These are phyloP conservation scores for Stephanodiscus minutulus DNA, from an alignment of 108 stramenopile species.

Conservation along the genomic window DNA sequence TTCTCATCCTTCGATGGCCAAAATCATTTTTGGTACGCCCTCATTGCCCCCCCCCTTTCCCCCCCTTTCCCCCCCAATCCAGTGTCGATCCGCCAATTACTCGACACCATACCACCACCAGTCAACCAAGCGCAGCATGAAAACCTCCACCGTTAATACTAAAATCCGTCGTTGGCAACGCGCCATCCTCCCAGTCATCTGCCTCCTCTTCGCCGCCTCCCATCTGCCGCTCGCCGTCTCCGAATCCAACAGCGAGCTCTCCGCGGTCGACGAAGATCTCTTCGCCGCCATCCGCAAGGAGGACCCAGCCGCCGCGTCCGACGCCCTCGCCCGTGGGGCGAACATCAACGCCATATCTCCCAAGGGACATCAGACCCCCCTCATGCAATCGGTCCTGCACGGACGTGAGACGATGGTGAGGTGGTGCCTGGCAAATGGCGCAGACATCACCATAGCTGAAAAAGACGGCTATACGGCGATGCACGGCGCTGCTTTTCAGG, in stretches of 20 bases:
- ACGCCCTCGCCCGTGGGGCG: slow-evolving; percentile 33
- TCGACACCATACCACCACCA: too few species aligned
- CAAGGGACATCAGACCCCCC: slow-evolving; percentile 35
- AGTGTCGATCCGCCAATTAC: too few species aligned
- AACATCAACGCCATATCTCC: slow-evolving; percentile 32
- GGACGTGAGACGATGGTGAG: slow-evolving; percentile 32
- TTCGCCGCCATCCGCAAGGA: slow-evolving; percentile 31
- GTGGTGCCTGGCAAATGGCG: slow-evolving; percentile 40
- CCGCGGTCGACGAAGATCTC: slow-evolving; percentile 12
- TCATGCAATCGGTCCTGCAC: slow-evolving; percentile 42
- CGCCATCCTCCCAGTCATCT: slow-evolving; percentile 3
- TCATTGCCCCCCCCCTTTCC: too few species aligned
- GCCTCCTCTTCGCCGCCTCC: not conserved
- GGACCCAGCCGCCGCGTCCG: slow-evolving; percentile 19
- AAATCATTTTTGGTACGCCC: too few species aligned
- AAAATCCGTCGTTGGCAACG: not conserved
- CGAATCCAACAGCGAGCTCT: not conserved
- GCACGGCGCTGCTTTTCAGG: slow-evolving; percentile 51
- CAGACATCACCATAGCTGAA: slow-evolving; percentile 33
- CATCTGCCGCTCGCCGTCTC: not conserved
- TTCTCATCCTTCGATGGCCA: too few species aligned
- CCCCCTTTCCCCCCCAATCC: too few species aligned
- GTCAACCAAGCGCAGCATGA: not conserved
- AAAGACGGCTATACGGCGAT: slow-evolving; percentile 47
- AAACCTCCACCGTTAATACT: not conserved